phyloP scores from a whole-genome alignment of 2,329 filamentous ascomycete genomes.

The Nemania sp. region DNA sequence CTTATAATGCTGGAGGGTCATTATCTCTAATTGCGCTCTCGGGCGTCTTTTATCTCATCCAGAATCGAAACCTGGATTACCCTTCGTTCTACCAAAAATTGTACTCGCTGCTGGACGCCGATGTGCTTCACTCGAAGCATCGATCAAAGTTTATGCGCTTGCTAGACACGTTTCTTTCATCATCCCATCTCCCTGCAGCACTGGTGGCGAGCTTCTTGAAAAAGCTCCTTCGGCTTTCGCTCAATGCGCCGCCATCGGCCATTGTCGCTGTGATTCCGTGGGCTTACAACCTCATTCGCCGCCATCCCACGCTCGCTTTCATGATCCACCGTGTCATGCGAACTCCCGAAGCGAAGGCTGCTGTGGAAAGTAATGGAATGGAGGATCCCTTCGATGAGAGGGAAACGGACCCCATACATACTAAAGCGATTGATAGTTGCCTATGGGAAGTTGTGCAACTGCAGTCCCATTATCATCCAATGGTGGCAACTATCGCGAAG shows the following conservation, averaged over 20 bases:
- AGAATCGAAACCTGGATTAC: conserved; percentile 93
- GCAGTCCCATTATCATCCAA: conserved; percentile 93
- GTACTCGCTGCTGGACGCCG: conserved; percentile 85
- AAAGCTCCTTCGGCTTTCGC: conserved; percentile 77
- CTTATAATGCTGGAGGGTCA: conserved; percentile 83
- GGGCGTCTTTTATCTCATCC: conserved; percentile 93
- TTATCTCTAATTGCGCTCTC: conserved; percentile 86
- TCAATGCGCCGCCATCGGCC: conserved; percentile 87
- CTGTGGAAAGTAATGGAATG: conserved; percentile 62
- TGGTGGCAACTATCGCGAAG: conserved; percentile 89
- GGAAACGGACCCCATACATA: conserved; percentile 82
- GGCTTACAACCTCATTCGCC: conserved; percentile 92
- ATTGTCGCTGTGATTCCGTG: conserved; percentile 89
- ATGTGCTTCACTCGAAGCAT: conserved; percentile 90
- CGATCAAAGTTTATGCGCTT: conserved; percentile 91
- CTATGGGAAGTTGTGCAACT: conserved; percentile 94
- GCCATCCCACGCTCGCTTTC: conserved; percentile 88
- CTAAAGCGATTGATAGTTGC: conserved; percentile 85
- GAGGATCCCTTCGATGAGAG: conserved; percentile 76
- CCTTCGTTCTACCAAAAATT: conserved; percentile 91
- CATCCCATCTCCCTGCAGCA: conserved; percentile 87
- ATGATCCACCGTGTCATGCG: conserved; percentile 84
- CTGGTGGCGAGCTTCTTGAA: conserved; percentile 97
- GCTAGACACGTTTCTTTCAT: conserved; percentile 85
- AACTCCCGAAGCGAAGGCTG: conserved; percentile 59